Evolutionary conservation across 2,329 filamentous ascomycete genomes (phyloP).

Genomic region (Aspergillus fischeri): DNA sequence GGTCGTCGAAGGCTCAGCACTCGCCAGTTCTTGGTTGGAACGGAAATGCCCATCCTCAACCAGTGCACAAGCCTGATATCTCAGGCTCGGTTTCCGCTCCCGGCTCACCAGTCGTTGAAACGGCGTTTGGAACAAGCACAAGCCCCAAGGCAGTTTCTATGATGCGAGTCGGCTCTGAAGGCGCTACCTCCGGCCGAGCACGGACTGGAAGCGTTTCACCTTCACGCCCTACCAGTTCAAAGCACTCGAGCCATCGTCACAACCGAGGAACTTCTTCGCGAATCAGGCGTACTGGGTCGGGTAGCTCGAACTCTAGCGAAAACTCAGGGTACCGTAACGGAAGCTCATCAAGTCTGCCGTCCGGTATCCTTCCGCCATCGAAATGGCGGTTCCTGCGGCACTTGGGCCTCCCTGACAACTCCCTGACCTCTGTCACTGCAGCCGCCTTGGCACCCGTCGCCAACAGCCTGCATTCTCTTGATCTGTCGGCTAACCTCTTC

Average conservation of each 20-base stretch:
- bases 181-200: slow-evolving; percentile 28
- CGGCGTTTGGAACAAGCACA: slow-evolving; percentile 44
- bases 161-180: slow-evolving; percentile 57
- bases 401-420: slow-evolving; percentile 87
- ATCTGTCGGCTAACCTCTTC: slow-evolving; percentile 89
- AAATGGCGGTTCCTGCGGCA: slow-evolving; percentile 97
- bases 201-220: slow-evolving; percentile 76
- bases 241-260: slow-evolving; percentile 63
- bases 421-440: slow-evolving; percentile 72
- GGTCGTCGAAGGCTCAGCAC: slow-evolving; percentile 79
- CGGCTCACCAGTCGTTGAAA: slow-evolving; percentile 55
- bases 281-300: slow-evolving; percentile 80
- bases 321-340: slow-evolving; percentile 53
- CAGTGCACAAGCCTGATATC: slow-evolving; percentile 61
- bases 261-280: slow-evolving; percentile 65
- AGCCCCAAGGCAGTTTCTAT: slow-evolving; percentile 47
- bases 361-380: slow-evolving; percentile 68
- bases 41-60: slow-evolving; percentile 53
- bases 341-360: slow-evolving; percentile 74
- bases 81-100: slow-evolving; percentile 66
- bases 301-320: slow-evolving; percentile 80
- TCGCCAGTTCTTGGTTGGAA: slow-evolving; percentile 72
- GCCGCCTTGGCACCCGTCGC: slow-evolving; percentile 75
- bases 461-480: slow-evolving; percentile 84
- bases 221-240: slow-evolving; percentile 68